Percentiles rank a stretch among this genome's conserved stretches.
Conservation (phyloP, 352 stramenopile species). For the Phytophthora pseudosyringae region DNA sequence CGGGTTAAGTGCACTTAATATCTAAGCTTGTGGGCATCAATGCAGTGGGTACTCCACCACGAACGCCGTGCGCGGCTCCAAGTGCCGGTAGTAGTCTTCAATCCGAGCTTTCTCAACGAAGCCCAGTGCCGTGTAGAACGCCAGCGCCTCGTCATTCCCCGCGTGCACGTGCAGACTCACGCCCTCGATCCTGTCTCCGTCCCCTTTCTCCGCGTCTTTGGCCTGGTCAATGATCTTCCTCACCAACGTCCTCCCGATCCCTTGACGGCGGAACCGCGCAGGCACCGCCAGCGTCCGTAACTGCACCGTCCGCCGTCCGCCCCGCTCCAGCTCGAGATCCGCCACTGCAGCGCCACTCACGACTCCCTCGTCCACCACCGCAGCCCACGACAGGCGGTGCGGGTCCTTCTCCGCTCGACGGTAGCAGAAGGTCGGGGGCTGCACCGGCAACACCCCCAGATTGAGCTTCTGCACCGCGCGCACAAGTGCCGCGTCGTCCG, state of each 20-base stretch:
- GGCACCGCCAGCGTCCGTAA: conserved; percentile 54
- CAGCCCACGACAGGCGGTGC: conserved; percentile 56
- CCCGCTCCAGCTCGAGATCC: conserved; percentile 45
- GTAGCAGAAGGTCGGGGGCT: conserved; percentile 69
- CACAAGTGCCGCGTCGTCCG: conserved; percentile 48
- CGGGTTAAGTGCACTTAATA: background rate
- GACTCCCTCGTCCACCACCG: conserved; percentile 8
- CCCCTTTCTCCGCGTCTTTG: conserved; percentile 20
- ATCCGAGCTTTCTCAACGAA: conserved; percentile 54
- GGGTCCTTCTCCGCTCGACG: conserved; percentile 58
- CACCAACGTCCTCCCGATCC: conserved; percentile 48
- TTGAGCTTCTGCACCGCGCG: conserved; percentile 71
- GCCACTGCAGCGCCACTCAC: conserved; percentile 45
- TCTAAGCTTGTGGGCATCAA: conserved; percentile 2
- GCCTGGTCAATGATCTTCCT: conserved; percentile 44
- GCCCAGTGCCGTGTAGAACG: conserved; percentile 62
- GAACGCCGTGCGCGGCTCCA: conserved; percentile 60
- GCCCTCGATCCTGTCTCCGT: conserved; percentile 18
- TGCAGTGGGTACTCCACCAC: conserved; percentile 50
- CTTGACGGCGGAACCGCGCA: conserved; percentile 40
- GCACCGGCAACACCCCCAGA: conserved; percentile 68
- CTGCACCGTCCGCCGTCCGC: conserved; percentile 39
- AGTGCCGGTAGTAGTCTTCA: conserved; percentile 71
- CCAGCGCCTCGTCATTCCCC: conserved; percentile 62
- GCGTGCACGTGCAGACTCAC: conserved; percentile 70